A percentile compares a stretch with the other conserved stretches of the same genome.
Conservation (phyloP, 805 yeast species). For the Saitoella complicata region DNA sequence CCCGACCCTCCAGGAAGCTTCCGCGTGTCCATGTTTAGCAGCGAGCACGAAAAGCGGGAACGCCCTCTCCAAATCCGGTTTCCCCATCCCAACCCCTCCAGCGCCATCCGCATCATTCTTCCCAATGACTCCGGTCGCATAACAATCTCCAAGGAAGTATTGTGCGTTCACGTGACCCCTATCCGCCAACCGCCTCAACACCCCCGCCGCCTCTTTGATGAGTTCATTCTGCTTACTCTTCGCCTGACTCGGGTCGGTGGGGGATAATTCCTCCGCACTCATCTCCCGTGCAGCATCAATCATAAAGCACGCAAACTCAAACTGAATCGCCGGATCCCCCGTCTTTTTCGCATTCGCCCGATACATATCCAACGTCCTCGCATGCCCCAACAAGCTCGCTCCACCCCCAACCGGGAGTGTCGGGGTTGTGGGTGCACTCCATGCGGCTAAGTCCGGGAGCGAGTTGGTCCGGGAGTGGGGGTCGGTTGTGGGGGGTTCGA, state of each 20-base stretch:
- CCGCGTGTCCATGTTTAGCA: conserved; percentile 85
- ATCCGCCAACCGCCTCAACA: conserved; percentile 54
- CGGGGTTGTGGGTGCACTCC: not conserved
- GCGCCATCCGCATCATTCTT: conserved; percentile 20
- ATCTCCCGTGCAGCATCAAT: conserved; percentile 54
- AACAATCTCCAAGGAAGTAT: conserved; percentile 79
- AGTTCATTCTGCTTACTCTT: conserved; percentile 27
- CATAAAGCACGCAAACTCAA: conserved; percentile 83
- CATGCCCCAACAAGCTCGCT: conserved; percentile 43
- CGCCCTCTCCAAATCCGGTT: conserved; percentile 52
- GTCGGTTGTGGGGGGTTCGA: too few species aligned
- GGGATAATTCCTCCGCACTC: too few species aligned
- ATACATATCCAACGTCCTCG: conserved; percentile 75
- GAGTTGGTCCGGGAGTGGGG: too few species aligned
- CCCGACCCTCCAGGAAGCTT: conserved; percentile 81
- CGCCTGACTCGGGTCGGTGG: not conserved
- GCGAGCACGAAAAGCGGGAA: conserved; percentile 67
- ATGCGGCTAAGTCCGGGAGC: too few species aligned
- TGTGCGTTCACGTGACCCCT: conserved; percentile 83
- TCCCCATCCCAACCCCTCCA: conserved; percentile 15
- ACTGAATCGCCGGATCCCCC: conserved; percentile 71
- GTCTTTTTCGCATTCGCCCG: conserved; percentile 70
- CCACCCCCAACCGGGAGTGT: conserved; percentile 5
- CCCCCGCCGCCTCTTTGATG: conserved; percentile 59
- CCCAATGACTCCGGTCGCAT: conserved; percentile 69